These are phyloP conservation scores for Paecilomyces formosus DNA, from an alignment of 2,329 filamentous ascomycete genomes.

Conservation along the genomic window DNA sequence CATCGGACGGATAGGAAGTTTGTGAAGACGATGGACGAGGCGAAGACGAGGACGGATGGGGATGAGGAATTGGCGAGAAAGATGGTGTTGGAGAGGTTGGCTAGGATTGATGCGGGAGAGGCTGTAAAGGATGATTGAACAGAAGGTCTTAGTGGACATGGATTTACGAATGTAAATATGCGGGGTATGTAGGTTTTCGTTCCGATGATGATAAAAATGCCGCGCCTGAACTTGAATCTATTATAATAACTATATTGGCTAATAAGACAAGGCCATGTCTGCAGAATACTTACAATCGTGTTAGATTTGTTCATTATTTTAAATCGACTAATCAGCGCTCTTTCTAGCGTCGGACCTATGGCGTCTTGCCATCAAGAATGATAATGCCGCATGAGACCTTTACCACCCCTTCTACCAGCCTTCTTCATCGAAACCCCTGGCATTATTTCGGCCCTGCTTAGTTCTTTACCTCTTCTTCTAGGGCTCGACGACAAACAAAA, in stretches of 20 bases:
- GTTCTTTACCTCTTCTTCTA: neutral
- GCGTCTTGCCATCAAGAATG: neutral
- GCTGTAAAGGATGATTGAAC: no score
- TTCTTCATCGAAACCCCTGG: neutral
- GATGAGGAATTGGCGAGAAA: no score
- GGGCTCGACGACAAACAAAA: neutral
- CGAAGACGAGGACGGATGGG: no score
- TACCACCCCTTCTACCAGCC: neutral
- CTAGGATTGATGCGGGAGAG: no score
- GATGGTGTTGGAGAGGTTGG: no score
- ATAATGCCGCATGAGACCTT: neutral
- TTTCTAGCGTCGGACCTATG: neutral
- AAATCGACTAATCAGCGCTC: neutral
- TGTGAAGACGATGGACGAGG: no score
- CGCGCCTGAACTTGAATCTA: neutral
- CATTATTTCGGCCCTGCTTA: neutral
- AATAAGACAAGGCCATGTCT: neutral
- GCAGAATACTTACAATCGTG: neutral
- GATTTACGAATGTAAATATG: no score
- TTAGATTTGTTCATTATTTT: neutral
- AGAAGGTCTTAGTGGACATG: no score
- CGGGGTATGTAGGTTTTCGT: no score
- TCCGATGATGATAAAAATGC: neutral
- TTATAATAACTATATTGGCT: neutral
- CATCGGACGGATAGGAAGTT: no score